Base-by-base conservation (phyloP, 2,329 filamentous ascomycete genomes). In the Monosporascus ibericus region DNA sequence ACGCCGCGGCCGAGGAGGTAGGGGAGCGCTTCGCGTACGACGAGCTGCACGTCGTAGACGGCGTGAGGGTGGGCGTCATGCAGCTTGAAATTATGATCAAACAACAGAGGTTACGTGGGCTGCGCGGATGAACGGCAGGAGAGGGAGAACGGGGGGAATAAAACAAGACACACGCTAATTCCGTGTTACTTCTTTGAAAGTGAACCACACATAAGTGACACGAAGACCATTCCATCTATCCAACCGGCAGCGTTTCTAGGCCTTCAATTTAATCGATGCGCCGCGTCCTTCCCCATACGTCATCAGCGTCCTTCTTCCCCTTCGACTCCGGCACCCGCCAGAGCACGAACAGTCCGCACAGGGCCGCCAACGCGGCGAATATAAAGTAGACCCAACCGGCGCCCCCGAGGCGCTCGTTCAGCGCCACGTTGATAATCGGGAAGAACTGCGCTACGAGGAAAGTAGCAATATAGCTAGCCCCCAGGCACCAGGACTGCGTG, bases 381-480 rank as follows among this genome's bases (percentile, higher is more conserved):
- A 96, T 77, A 66, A 94, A 95, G 67, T 95, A 99, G 0, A 94
- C 87, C 74, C 86, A 88, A 1, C 92, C 92, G 3, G 85, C 80
- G 0, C 86, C 87, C 0, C 88, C 82, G 11, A 85, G 68, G 3
- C 70, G 63, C 0, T 71, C 67, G 63, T 86, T 92, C 49, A 96
- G 72, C 3, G 80, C 81, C 44, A 83, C 81, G 65, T 95, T 95
- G 55, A 95, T 70, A 20, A 96, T 80, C 0, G 94, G 92, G 75
- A 99, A 96, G 72, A 96, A 95, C 63, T 96, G 91, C 0, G 92
- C 92, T 2, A 99, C 91, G 22, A 95, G 62, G 65, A 96, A 97
- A 0, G 92, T 97, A 1, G 91, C 88, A 25, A 90, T 77, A 77
- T 95, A 97, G 69, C 94, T 97, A 15, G 89, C 87, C 1, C 84